Evolutionary conservation across 345 rosid genomes (phyloP).

Genomic region (Dipteronia sinensis): DNA sequence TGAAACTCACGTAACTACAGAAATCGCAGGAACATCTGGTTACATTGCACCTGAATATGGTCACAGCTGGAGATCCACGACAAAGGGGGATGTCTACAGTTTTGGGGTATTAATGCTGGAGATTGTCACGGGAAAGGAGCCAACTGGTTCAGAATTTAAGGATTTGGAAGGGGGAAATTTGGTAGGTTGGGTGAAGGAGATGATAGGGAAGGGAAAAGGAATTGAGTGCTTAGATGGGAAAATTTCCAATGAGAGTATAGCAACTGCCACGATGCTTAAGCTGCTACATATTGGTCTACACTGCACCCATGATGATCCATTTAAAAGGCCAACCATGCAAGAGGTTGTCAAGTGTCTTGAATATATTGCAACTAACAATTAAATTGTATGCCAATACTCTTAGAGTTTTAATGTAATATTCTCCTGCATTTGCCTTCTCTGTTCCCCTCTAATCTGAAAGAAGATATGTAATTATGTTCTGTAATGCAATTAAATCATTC

Average conservation of each 20-base stretch:
- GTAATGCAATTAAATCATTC: background rate
- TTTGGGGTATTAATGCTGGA: constrained; percentile 18
- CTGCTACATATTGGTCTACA: constrained; percentile 9
- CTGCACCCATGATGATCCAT: constrained; percentile 14
- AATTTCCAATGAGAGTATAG: constrained; percentile 1
- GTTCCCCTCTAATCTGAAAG: background rate
- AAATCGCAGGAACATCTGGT: constrained; percentile 22
- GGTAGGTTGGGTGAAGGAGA: constrained; percentile 14
- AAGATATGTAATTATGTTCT: background rate
- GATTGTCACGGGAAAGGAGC: constrained; percentile 17
- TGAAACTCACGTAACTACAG: constrained; percentile 20
- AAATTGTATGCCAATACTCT: background rate
- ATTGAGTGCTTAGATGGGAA: background rate
- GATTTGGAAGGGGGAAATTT: constrained; percentile 23
- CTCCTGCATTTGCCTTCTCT: background rate
- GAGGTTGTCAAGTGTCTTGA: constrained; percentile 8
- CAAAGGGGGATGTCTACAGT: constrained; percentile 20
- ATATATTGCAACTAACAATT: constrained; percentile 4
- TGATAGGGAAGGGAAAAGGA: constrained; percentile 1
- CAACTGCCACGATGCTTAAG: background rate
- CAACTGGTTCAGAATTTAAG: constrained; percentile 16
- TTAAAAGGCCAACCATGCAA: constrained; percentile 18
- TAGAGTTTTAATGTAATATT: background rate
- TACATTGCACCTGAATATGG: constrained; percentile 18
- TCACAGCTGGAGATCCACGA: constrained; percentile 18